Percentiles rank a stretch among this genome's conserved stretches.
These are phyloP conservation scores for Petunia hybrid DNA, from an alignment of 305 asterid genomes.

Conservation along the genomic window DNA sequence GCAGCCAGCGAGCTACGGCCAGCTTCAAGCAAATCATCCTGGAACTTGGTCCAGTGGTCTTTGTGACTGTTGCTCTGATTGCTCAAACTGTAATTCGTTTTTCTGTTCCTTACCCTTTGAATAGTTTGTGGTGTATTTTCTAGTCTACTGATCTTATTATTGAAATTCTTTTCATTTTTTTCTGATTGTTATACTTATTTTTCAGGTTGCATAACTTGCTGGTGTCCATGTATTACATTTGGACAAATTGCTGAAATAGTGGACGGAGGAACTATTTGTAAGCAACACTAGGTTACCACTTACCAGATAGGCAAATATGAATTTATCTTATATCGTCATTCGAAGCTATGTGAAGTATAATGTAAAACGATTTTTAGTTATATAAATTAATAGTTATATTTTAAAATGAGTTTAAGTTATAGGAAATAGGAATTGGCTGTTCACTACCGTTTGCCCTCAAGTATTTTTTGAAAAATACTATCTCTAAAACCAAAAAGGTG, in stretches of 20 bases:
- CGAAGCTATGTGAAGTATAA: no score
- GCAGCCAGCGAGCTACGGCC: neutral
- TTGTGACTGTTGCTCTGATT: constrained; percentile 38
- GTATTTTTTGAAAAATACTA: no score
- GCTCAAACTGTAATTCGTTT: constrained; percentile 23
- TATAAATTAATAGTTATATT: no score
- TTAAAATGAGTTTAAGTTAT: no score
- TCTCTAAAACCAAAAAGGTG: no score
- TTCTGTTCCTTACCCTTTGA: neutral
- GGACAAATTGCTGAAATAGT: constrained; percentile 62
- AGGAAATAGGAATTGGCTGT: no score
- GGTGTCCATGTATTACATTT: constrained; percentile 73
- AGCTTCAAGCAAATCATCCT: neutral
- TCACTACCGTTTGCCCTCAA: no score
- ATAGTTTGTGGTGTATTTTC: no score
- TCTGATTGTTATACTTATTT: neutral
- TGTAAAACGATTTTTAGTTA: neutral
- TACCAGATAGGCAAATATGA: no score
- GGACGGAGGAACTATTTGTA: constrained; percentile 60
- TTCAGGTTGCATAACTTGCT: constrained; percentile 62
- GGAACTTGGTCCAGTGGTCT: constrained; percentile 37
- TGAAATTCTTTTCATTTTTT: neutral
- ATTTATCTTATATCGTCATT: no score
- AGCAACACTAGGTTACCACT: constrained; percentile 29
- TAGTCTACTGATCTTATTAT: neutral